A percentile compares a stretch with the other conserved stretches of the same genome.
Evolutionary conservation across 1,284 basidiomycete species (phyloP).

Genomic region (Sanghuangporus weigelae): DNA sequence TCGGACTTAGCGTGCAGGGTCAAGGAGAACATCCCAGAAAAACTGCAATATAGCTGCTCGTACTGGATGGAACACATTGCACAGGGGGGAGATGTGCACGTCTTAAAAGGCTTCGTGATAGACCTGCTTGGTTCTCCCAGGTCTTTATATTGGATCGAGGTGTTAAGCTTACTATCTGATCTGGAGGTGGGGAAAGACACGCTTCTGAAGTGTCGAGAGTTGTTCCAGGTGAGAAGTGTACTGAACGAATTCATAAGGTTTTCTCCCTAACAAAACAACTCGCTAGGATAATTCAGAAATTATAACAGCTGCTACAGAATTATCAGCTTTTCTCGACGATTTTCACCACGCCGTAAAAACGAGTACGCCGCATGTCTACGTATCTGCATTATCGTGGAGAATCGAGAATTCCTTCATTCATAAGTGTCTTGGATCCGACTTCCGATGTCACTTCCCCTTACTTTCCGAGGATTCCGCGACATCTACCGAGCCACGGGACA

Average conservation of each 20-base stretch:
- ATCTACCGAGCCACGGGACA: background rate
- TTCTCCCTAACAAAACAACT: background rate
- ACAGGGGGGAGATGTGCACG: background rate
- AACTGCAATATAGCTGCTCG: background rate
- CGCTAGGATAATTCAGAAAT: background rate
- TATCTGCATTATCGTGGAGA: background rate
- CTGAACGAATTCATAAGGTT: background rate
- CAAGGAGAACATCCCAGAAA: background rate
- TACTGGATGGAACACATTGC: background rate
- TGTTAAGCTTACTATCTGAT: background rate
- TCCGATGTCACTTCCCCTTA: background rate
- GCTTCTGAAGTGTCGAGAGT: background rate
- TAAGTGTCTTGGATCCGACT: background rate
- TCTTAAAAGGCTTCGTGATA: too few species aligned
- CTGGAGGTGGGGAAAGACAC: background rate
- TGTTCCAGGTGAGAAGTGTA: background rate
- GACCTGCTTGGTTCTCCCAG: background rate
- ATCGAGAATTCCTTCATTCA: background rate
- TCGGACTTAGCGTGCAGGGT: slow-evolving; percentile 15
- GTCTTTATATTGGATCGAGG: background rate
- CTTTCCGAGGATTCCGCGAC: background rate
- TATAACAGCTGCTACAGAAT: background rate
- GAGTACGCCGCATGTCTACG: background rate
- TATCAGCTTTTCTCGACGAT: background rate
- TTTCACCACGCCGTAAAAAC: background rate